Conservation (phyloP, 192 early-diverging fungal species). For the Entomortierella lignicola region DNA sequence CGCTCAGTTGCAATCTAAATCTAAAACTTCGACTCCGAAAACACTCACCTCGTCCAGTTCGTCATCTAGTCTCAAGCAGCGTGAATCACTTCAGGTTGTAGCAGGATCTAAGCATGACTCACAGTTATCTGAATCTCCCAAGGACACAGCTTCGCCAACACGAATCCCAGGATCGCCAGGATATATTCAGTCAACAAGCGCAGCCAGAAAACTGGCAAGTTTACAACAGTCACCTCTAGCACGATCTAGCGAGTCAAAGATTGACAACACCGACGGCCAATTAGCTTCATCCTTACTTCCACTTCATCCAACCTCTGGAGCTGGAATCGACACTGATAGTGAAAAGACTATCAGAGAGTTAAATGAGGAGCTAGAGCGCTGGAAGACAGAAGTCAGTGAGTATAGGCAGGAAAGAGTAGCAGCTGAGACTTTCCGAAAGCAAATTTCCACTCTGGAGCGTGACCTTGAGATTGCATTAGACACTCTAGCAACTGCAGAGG, state of each 20-base stretch:
- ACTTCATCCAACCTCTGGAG: background rate
- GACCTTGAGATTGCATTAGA: slow-evolving; percentile 48
- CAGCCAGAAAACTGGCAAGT: slow-evolving; percentile 2
- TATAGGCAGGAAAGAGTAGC: slow-evolving; percentile 7
- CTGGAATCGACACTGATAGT: background rate
- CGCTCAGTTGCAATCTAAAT: slow-evolving; percentile 1
- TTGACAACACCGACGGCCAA: background rate
- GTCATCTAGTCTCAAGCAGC: slow-evolving; percentile 4
- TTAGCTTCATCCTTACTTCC: slow-evolving; percentile 4
- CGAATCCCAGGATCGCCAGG: slow-evolving; percentile 18
- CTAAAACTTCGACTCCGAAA: slow-evolving; percentile 17
- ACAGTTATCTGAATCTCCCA: background rate
- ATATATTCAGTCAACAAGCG: background rate
- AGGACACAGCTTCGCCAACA: slow-evolving; percentile 1
- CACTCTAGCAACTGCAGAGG: slow-evolving; percentile 27
- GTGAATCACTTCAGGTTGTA: background rate
- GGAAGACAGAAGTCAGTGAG: slow-evolving; percentile 20
- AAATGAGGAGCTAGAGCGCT: slow-evolving; percentile 39
- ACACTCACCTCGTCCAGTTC: background rate
- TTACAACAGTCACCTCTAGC: slow-evolving; percentile 11
- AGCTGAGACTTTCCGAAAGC: slow-evolving; percentile 24
- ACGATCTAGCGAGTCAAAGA: background rate
- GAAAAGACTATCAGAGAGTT: slow-evolving; percentile 9
- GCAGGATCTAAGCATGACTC: background rate
- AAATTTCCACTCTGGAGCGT: slow-evolving; percentile 38